Conservation (phyloP, 2,329 filamentous ascomycete genomes). For the Rutstroemia sp. region DNA sequence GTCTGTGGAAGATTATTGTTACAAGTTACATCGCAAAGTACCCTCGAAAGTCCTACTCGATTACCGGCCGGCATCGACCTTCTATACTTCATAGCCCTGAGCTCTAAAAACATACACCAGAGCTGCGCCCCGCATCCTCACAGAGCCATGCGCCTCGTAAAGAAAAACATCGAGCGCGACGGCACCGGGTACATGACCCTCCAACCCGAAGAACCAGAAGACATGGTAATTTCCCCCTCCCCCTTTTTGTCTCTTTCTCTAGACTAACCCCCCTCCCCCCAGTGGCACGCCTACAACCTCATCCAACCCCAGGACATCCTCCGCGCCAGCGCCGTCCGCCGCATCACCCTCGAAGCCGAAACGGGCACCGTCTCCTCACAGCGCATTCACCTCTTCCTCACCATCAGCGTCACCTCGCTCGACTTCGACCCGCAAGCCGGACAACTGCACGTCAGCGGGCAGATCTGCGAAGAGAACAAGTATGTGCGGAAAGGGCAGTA, state of each 20-base stretch:
- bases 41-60: no score
- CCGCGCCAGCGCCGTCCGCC: constrained; percentile 58
- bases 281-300: constrained; percentile 73
- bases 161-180: constrained; percentile 58
- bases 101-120: no score
- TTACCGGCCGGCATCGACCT: no score
- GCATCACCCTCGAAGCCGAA: constrained; percentile 49
- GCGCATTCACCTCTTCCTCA: constrained; percentile 56
- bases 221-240: constrained; percentile 48
- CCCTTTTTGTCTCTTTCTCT: background rate
- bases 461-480: constrained; percentile 58
- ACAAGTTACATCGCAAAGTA: no score
- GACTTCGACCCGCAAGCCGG: constrained; percentile 64
- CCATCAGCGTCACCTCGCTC: constrained; percentile 56
- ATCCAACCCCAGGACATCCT: constrained; percentile 59
- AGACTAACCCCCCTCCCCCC: background rate
- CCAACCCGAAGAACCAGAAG: constrained; percentile 65
- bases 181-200: constrained; percentile 59
- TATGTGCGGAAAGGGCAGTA: constrained; percentile 59
- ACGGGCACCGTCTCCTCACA: constrained; percentile 56
- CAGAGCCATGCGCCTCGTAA: constrained; percentile 54
- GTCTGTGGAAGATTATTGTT: no score
- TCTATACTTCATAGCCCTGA: no score
- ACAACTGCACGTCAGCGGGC: constrained; percentile 61
- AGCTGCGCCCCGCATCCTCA: no score